Evolutionary conservation across 129 eudicot species (phyloP), one percentile per base, ranked within the genome.

Genomic region (Rutidosis leptorrhynchoides): DNA sequence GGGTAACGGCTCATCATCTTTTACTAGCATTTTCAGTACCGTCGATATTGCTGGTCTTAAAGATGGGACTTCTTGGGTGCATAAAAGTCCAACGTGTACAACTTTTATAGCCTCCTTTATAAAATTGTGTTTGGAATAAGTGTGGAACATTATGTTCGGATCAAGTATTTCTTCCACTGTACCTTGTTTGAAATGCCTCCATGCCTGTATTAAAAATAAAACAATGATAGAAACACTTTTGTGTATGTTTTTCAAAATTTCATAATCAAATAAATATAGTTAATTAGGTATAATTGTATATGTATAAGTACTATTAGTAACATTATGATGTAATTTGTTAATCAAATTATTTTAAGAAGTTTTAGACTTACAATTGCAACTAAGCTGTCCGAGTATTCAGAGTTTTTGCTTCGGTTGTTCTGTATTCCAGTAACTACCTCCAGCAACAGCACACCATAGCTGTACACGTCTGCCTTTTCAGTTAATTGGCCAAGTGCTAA

Each of bases 391-490:
- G 88, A 53, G 76, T 75, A 77, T 40, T 82, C 88, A 4, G 77
- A 19, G 33, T 74, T 43, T 69, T 77, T 80, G 71, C 86, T 67
- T 75, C 71, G 70, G 76, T 80, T 88, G 65, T 77, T 84, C 58
- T 62, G 86, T 62, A 69, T 72, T 70, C 91, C 96, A n/a, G 85
- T 84, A 65, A 84, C 91, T 26, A 88, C 69, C 78, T 88, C 96
- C 62, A 84, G 70, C 72, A 87, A 70, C 60, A 84, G 84, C 58
- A 87, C 87, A 23, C 92, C 89, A 19, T 78, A 82, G 74, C 96
- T 88, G 81, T 88, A 84, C 56, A 88, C 92, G 53, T 88, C 96
- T 40, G 81, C 96, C 74, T 88, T 88, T 58, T 85, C 92, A 19
- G 91, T 82, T 63, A 88, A 71, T 68, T 82, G 86, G 57, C 92